Conservation (phyloP, 495 filamentous ascomycete genomes). For the Amniculicola lignicola region DNA sequence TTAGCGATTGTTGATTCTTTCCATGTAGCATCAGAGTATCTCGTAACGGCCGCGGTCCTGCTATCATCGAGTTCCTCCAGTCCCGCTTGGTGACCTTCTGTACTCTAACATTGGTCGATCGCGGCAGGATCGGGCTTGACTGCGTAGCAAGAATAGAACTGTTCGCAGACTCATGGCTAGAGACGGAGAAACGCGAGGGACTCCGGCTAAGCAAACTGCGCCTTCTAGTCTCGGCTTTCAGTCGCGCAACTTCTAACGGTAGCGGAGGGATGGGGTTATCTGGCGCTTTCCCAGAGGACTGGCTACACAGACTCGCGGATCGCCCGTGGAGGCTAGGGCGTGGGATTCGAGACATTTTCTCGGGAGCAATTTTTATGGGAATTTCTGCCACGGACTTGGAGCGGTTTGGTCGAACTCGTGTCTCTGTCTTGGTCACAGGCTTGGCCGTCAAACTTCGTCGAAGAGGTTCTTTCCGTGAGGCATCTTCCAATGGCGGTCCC, state of each 20-base stretch:
- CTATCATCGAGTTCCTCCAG: conserved; percentile 16
- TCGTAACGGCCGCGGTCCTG: conserved; percentile 20
- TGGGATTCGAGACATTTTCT: neutral
- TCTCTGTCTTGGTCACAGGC: conserved; percentile 1
- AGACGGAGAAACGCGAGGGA: conserved; percentile 24
- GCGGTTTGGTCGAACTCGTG: conserved; percentile 14
- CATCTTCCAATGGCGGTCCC: neutral
- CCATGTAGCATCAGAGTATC: conserved; percentile 17
- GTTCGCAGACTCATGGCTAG: conserved; percentile 23
- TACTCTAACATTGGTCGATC: conserved; percentile 1
- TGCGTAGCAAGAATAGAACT: conserved; percentile 29
- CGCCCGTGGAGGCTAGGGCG: conserved; percentile 15
- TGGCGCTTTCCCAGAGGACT: conserved; percentile 22
- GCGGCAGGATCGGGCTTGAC: conserved; percentile 15
- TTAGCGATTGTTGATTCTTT: conserved; percentile 3
- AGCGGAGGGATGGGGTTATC: conserved; percentile 23
- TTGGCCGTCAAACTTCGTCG: conserved; percentile 20
- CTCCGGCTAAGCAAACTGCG: conserved; percentile 17
- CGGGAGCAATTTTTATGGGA: neutral
- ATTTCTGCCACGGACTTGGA: conserved; percentile 25
- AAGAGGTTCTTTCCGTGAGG: neutral
- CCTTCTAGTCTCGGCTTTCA: conserved; percentile 1
- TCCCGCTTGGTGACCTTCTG: conserved; percentile 13
- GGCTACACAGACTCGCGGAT: conserved; percentile 24
- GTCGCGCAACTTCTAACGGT: conserved; percentile 17